phyloP scores from a whole-genome alignment of 1,139 yeast genomes.

The Yamadazyma aaseri region DNA sequence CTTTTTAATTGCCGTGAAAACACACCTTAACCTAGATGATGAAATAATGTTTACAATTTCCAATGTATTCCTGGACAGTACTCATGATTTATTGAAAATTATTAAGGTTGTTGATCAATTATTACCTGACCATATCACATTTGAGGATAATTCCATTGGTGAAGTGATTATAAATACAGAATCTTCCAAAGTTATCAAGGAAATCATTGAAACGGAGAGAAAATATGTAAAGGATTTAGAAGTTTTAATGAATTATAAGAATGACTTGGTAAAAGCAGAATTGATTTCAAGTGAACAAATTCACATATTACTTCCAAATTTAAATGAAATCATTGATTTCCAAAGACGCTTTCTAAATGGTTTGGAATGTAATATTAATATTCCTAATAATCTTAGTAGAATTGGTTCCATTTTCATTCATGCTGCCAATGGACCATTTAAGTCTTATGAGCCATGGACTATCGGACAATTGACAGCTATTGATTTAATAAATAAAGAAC shows the following conservation, averaged over 20 bases:
- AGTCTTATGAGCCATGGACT: constrained; percentile 89
- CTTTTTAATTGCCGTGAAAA: constrained; percentile 83
- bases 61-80: constrained; percentile 80
- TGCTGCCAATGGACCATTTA: constrained; percentile 76
- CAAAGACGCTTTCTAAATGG: constrained; percentile 89
- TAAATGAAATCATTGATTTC: constrained; percentile 81
- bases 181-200: constrained; percentile 77
- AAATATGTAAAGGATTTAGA: constrained; percentile 91
- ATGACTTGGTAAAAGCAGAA: constrained; percentile 64
- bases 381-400: constrained; percentile 74
- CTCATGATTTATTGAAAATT: constrained; percentile 74
- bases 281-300: constrained; percentile 76
- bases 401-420: constrained; percentile 85
- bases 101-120: constrained; percentile 67
- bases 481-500: constrained; percentile 71
- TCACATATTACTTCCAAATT: constrained; percentile 82
- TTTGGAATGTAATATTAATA: constrained; percentile 79
- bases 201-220: constrained; percentile 84
- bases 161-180: constrained; percentile 46
- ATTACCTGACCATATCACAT: constrained; percentile 20
- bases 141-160: constrained; percentile 17
- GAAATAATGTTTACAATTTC: constrained; percentile 82
- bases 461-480: constrained; percentile 83
- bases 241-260: constrained; percentile 62
- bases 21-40: constrained; percentile 71